Base-by-base conservation (phyloP, 306 rosid genomes). In the Inga leiocalycina region DNA sequence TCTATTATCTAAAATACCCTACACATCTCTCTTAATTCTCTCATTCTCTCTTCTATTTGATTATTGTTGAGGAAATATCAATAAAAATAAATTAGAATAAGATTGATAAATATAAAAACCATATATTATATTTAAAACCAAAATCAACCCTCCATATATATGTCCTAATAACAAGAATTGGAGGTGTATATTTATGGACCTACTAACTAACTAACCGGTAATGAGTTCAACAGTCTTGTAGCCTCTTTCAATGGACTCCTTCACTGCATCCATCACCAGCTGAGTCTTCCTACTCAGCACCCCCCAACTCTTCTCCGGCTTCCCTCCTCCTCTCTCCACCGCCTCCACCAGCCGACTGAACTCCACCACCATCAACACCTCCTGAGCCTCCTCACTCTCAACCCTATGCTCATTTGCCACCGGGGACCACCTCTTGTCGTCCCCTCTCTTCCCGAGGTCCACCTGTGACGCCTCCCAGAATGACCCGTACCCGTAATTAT, bases 341-440 rank as follows among this genome's bases (percentile, higher is more conserved):
- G 49, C 56, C 30, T 22, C 56, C 19, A 71, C 76, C 20, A 71
- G 6, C 0, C 37, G 27, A n/a, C 37, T 17, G 27, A 71, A 71
- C 76, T 45, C 56, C 37, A 0, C 46, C 37, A 71, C 76, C 76
- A 71, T 71, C 35, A 71, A 45, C 76, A 71, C 76, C 76, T 71
- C 76, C 44, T 71, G 76, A 11, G 20, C 4, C 20, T 10, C 35
- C 76, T 44, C 56, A 13, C 20, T 43, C 37, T 71, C 76, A 24
- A 71, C 76, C 19, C 0, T 24, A 6, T 43, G 34, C 76, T 71
- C 56, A 24, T 22, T 71, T 2, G 35, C 12, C 56, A 5, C 11
- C 4, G 76, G 57, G 12, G 19, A 71, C 76, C 54, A 70, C 75
- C 75, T 41, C 10, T n/a, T 70, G 2, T 4, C 51, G 8, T 41